Evolutionary conservation across 1,139 yeast species (phyloP), one percentile per base, ranked within the genome.

Genomic region (Saccharomyces hybrid): DNA sequence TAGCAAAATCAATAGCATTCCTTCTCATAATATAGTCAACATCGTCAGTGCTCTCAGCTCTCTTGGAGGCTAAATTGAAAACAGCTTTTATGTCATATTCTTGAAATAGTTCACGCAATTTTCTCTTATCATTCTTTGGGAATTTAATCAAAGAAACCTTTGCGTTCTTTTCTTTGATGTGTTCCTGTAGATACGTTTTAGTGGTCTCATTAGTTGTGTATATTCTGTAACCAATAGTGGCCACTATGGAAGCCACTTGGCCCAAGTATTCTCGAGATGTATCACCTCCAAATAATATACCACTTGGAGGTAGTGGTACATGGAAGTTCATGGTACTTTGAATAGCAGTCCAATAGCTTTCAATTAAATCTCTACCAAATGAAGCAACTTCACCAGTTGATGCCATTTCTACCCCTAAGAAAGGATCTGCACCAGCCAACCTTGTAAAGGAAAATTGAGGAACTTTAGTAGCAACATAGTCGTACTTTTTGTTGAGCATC

Each of bases 321-420:
- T 86, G 79, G 82, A 93, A 93, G 79, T 91, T 91, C 97, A 91
- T 91, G 51, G 97, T 90, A 51, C 97, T 83, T 77, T 93, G 98
- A 64, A 93, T 83, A 13, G 98, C 86, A 42, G 97, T 86, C 98
- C 98, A 93, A 78, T 93, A 93, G 44, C 98, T 97, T 73, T 93
- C 99, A 59, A 81, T 70, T 61, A 86, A 74, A 72, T 89, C 86
- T 61, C 77, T 78, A 66, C 99, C 99, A 70, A 93, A 93, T 71
- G 97, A 88, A 28, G 99, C 99, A 69, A 93, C 86, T 76, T 93
- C 99, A 71, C 99, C 99, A 51, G 99, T 93, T 13, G 98, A 91
- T 5, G 98, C 87, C 99, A 93, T 93, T 77, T 93, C 99, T 62
- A 93, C 99, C 58, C 99, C 99, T 69, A 93, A 80, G 80, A 88